Evolutionary conservation across 2,329 filamentous ascomycete genomes (phyloP).

Genomic region (Ophiostoma pallidulum): DNA sequence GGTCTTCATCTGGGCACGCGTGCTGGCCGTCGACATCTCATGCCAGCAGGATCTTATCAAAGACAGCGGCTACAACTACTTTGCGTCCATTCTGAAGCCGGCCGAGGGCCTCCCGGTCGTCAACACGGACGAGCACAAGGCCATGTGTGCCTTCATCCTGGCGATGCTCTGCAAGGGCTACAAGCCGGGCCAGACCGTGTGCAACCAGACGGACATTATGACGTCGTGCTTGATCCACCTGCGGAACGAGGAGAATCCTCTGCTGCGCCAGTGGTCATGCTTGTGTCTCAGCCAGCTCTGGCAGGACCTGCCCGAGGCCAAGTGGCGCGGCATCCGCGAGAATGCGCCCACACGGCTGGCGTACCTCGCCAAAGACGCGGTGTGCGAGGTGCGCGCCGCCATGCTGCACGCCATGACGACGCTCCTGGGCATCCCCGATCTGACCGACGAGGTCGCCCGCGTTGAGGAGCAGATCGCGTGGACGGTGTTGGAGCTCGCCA

Average conservation of each 20-base stretch:
- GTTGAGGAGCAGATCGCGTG: conserved; percentile 87
- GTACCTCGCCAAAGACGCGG: conserved; percentile 71
- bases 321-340: conserved; percentile 89
- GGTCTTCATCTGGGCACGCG: conserved; percentile 98
- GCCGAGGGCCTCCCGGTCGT: conserved; percentile 73
- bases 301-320: conserved; percentile 83
- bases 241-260: conserved; percentile 73
- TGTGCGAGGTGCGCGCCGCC: conserved; percentile 84
- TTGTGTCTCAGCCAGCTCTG: conserved; percentile 92
- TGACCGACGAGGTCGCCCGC: conserved; percentile 82
- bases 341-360: conserved; percentile 75
- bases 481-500: conserved; percentile 81
- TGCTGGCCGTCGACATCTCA: conserved; percentile 87
- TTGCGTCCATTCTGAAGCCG: conserved; percentile 84
- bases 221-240: conserved; percentile 78
- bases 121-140: conserved; percentile 88
- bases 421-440: conserved; percentile 85
- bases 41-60: conserved; percentile 92
- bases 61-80: conserved; percentile 95
- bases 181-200: conserved; percentile 82
- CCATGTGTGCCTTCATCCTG: conserved; percentile 97
- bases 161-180: conserved; percentile 96
- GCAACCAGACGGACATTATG: conserved; percentile 83
- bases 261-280: conserved; percentile 91
- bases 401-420: conserved; percentile 91